A percentile compares a stretch with the other conserved stretches of the same genome.
Conservation (phyloP, 306 rosid genomes). For the Trifolium repens region DNA sequence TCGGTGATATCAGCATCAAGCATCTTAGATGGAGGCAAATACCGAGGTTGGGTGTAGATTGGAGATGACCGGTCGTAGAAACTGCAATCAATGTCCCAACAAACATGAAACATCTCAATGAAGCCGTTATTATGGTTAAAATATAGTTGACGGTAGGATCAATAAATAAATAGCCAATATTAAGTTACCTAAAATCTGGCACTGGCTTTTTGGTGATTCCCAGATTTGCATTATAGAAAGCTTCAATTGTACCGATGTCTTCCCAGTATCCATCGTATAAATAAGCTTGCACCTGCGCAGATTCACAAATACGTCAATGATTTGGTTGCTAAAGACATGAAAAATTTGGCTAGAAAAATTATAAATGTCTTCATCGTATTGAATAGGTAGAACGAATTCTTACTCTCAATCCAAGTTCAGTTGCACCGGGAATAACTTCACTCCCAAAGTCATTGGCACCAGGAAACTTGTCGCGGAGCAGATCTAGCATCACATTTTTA, state of each 20-base stretch:
- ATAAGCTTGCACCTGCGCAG: constrained; percentile 86
- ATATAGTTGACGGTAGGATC: constrained; percentile 26
- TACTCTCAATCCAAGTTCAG: constrained; percentile 89
- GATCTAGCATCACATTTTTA: constrained; percentile 83
- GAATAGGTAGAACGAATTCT: constrained; percentile 34
- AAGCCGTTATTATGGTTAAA: constrained; percentile 29
- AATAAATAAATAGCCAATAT: constrained; percentile 20
- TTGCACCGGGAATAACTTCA: constrained; percentile 99
- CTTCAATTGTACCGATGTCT: constrained; percentile 98
- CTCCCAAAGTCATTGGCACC: constrained; percentile 98
- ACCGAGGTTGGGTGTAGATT: constrained; percentile 97
- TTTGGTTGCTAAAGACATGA: neutral
- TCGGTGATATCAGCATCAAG: constrained; percentile 98
- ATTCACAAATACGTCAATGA: constrained; percentile 36
- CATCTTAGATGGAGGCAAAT: constrained; percentile 97
- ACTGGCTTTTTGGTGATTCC: constrained; percentile 98
- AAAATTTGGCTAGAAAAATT: constrained; percentile 10
- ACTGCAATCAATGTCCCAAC: constrained; percentile 52
- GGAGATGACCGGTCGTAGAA: constrained; percentile 98
- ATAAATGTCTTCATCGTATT: neutral
- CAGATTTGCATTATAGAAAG: constrained; percentile 95
- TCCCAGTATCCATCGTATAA: constrained; percentile 99
- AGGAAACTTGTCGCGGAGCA: constrained; percentile 85
- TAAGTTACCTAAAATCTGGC: constrained; percentile 89
- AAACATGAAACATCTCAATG: constrained; percentile 13